Percentiles rank a stretch among this genome's conserved stretches.
Evolutionary conservation across 306 rosid species (phyloP).

Genomic region (Lathyrus oleraceus): DNA sequence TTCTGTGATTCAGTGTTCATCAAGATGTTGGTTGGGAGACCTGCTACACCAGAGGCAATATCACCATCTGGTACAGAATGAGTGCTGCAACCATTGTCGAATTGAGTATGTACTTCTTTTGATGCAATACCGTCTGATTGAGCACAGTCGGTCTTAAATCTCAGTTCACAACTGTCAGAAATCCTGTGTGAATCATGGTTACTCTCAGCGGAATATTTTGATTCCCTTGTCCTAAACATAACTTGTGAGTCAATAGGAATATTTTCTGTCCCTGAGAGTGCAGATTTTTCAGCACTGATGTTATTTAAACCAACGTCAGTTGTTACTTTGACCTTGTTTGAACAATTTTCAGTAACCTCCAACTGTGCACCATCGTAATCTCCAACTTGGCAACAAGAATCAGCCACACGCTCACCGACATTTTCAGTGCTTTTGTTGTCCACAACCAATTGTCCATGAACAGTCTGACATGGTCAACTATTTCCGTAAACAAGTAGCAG

Average conservation of each 20-base stretch:
- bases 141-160: too few relatives aligned
- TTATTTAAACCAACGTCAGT: conserved; percentile 10
- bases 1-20: conserved; percentile 28
- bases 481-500: too few relatives aligned
- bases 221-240: too few relatives aligned
- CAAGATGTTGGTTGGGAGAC: conserved; percentile 13
- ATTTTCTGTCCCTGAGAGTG: too few relatives aligned
- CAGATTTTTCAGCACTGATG: too few relatives aligned
- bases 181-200: too few relatives aligned
- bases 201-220: too few relatives aligned
- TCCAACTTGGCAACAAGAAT: conserved; percentile 32
- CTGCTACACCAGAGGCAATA: conserved; percentile 33
- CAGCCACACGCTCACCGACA: conserved; percentile 26
- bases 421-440: conserved; percentile 16
- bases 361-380: conserved; percentile 26
- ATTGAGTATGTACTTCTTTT: too few relatives aligned
- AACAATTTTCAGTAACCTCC: conserved; percentile 34
- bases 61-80: conserved; percentile 23
- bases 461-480: conserved; percentile 8
- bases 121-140: too few relatives aligned
- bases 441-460: conserved; percentile 38
- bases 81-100: too few relatives aligned
- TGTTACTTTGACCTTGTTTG: conserved; percentile 33
- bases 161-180: too few relatives aligned
- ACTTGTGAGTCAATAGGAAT: too few relatives aligned